Conservation (phyloP, 768 basidiomycete genomes). For the Mycena leptocephala region DNA sequence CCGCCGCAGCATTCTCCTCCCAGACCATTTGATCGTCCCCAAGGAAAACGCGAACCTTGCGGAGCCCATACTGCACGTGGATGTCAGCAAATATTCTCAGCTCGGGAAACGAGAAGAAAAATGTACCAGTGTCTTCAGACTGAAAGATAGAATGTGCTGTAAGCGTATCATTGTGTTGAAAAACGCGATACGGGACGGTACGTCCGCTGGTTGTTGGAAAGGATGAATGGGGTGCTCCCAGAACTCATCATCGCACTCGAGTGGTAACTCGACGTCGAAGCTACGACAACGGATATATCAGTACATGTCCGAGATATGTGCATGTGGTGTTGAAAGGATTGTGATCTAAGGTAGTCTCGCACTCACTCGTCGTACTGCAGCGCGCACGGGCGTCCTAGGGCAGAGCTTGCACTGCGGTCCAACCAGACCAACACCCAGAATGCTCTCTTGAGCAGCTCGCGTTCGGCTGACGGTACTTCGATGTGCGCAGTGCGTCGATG, state of each 20-base stretch:
- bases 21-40: not conserved
- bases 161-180: constrained; percentile 66
- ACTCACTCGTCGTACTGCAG: too few species aligned
- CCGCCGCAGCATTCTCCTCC: too few species aligned
- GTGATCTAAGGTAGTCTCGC: not conserved
- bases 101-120: not conserved
- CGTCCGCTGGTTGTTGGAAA: constrained; percentile 72
- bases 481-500: not conserved
- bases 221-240: constrained; percentile 20
- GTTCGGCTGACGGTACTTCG: not conserved
- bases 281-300: not conserved
- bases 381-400: too few species aligned
- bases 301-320: too few species aligned
- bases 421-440: too few species aligned
- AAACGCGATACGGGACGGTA: constrained; percentile 60
- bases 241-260: too few species aligned
- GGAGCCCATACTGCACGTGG: too few species aligned
- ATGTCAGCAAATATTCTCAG: not conserved
- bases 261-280: too few species aligned
- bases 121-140: constrained; percentile 63
- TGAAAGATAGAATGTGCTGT: too few species aligned
- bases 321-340: too few species aligned
- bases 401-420: too few species aligned
- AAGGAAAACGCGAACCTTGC: not conserved
- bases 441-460: not conserved